phyloP scores from a whole-genome alignment of 106 monocot genomes.

The Triglochin maritima region DNA sequence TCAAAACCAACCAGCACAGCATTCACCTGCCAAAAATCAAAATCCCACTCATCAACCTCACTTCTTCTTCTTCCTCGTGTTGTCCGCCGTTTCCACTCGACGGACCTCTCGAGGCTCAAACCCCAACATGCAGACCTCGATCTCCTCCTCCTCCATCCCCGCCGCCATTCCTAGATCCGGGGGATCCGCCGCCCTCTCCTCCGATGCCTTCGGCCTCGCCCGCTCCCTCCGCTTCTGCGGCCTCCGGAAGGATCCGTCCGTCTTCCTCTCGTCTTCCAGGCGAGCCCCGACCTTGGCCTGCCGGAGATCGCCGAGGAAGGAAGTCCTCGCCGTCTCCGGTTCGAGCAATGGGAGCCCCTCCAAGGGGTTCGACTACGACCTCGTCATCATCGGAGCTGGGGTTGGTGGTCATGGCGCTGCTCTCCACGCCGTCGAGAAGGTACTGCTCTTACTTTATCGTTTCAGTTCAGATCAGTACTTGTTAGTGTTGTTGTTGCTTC shows the following conservation, averaged over 20 bases:
- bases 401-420: constrained; percentile 97
- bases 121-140: constrained; percentile 19
- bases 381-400: constrained; percentile 92
- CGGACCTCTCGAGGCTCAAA: constrained; percentile 30
- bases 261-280: constrained; percentile 2
- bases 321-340: constrained; percentile 16
- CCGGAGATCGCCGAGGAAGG: constrained; percentile 1
- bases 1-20: too few relatives aligned
- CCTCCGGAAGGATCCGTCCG: constrained; percentile 36
- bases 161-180: constrained; percentile 9
- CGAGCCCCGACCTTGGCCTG: background rate
- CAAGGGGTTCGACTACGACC: constrained; percentile 71
- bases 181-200: background rate
- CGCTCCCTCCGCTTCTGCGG: constrained; percentile 54
- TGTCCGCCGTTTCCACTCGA: constrained; percentile 1
- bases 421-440: constrained; percentile 92
- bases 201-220: background rate
- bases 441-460: background rate
- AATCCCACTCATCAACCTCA: too few relatives aligned
- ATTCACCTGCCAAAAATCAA: too few relatives aligned
- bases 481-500: background rate
- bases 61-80: background rate
- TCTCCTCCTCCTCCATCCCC: constrained; percentile 9
- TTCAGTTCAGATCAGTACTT: background rate
- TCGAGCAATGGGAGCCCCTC: constrained; percentile 33